Percentiles rank a stretch among this genome's conserved stretches.
These are phyloP conservation scores for Phytophthora pisi DNA, from an alignment of 352 stramenopile genomes.

Conservation along the genomic window DNA sequence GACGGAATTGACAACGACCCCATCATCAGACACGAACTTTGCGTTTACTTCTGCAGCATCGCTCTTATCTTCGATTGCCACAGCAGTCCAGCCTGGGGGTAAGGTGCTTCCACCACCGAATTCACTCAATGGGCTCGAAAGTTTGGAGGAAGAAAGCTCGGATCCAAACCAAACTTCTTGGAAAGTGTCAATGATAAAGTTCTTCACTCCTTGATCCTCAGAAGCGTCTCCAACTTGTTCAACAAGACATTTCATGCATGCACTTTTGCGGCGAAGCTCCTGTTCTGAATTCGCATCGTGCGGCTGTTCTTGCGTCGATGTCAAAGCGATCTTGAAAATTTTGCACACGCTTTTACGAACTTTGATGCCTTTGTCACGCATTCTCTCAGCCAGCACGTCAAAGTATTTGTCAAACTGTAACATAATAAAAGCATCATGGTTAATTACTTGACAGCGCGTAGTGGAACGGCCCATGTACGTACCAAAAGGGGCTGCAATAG, in stretches of 20 bases:
- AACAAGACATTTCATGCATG: slow-evolving; percentile 77
- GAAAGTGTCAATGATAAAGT: slow-evolving; percentile 87
- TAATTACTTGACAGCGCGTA: not conserved
- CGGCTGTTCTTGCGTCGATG: slow-evolving; percentile 18
- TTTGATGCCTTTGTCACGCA: slow-evolving; percentile 86
- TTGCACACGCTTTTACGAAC: slow-evolving; percentile 88
- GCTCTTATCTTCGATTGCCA: slow-evolving; percentile 12
- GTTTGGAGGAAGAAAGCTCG: slow-evolving; percentile 50
- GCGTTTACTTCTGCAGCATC: slow-evolving; percentile 4
- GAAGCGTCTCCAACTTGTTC: slow-evolving; percentile 72
- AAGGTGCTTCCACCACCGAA: slow-evolving; percentile 50
- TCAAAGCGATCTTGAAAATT: slow-evolving; percentile 67
- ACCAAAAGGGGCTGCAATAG: slow-evolving; percentile 76
- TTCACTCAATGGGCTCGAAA: slow-evolving; percentile 39
- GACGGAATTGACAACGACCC: slow-evolving; percentile 45
- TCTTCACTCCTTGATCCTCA: slow-evolving; percentile 82
- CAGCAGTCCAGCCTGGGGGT: slow-evolving; percentile 59
- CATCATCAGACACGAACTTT: slow-evolving; percentile 69
- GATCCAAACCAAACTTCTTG: slow-evolving; percentile 88
- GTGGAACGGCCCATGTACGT: slow-evolving; percentile 17
- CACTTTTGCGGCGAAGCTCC: slow-evolving; percentile 59
- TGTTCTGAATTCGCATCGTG: slow-evolving; percentile 22
- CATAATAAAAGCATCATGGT: not conserved
- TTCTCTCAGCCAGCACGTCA: slow-evolving; percentile 67
- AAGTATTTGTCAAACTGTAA: slow-evolving; percentile 84